Percentiles rank a stretch among this genome's conserved stretches.
phyloP scores from a whole-genome alignment of 1,284 basidiomycete species.

The Sporisorium reilianum region DNA sequence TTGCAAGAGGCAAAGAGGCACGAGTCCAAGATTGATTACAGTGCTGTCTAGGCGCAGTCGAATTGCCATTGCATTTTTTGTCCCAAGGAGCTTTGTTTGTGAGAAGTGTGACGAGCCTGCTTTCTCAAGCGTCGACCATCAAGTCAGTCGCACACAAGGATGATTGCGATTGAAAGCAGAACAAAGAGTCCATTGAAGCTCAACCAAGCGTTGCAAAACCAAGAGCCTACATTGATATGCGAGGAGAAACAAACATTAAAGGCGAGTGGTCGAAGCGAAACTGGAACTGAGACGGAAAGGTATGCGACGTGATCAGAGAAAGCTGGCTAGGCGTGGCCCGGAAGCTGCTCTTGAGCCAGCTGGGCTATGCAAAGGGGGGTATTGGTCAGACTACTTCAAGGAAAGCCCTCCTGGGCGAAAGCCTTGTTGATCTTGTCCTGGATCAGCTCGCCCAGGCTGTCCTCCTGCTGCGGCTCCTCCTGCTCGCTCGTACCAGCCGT shows the following conservation, averaged over 20 bases:
- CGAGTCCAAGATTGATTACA: slow-evolving; percentile 67
- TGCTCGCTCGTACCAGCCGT: not conserved
- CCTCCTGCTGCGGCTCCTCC: not conserved
- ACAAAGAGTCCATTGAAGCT: not conserved
- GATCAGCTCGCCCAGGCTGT: slow-evolving; percentile 8
- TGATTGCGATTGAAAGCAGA: not conserved
- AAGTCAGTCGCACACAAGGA: not conserved
- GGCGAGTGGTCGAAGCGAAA: too few species aligned
- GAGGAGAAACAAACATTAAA: too few species aligned
- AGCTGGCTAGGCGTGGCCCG: too few species aligned
- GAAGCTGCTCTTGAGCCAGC: not conserved
- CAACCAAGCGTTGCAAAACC: too few species aligned
- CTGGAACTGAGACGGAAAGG: too few species aligned
- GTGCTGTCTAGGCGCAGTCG: slow-evolving; percentile 34
- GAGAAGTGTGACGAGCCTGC: not conserved
- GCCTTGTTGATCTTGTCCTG: slow-evolving; percentile 19
- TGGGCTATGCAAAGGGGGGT: slow-evolving; percentile 9
- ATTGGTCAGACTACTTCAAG: not conserved
- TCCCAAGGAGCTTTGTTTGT: not conserved
- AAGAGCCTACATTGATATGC: too few species aligned
- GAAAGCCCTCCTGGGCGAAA: slow-evolving; percentile 12
- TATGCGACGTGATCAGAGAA: too few species aligned
- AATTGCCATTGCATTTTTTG: not conserved
- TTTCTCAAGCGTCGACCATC: too few species aligned
- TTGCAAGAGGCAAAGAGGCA: slow-evolving; percentile 78